Percentiles rank a stretch among this genome's conserved stretches.
Conservation (phyloP, 257 asterid species). For the Solanum chilense region DNA sequence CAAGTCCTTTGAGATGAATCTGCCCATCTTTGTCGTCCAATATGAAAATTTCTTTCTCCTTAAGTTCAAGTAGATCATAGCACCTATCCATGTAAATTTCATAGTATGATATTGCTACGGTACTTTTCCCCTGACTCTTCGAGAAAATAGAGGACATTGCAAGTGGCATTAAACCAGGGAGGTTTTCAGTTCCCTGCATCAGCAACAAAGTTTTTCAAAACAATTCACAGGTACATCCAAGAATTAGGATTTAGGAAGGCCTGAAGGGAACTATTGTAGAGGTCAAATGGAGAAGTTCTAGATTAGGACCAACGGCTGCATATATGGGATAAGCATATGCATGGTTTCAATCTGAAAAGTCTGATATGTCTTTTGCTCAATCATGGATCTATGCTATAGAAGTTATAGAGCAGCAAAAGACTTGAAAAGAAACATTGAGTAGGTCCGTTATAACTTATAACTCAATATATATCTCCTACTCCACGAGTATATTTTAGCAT, state of each 20-base stretch:
- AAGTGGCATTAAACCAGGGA: slow-evolving; percentile 79
- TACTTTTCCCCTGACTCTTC: slow-evolving; percentile 27
- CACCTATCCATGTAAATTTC: slow-evolving; percentile 83
- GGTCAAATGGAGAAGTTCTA: not conserved
- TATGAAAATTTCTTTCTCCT: slow-evolving; percentile 56
- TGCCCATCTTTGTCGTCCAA: slow-evolving; percentile 61
- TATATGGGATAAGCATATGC: not conserved
- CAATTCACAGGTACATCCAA: not conserved
- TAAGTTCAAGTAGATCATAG: slow-evolving; percentile 65
- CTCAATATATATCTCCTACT: not conserved
- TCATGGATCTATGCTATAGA: not conserved
- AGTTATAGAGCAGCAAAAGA: not conserved
- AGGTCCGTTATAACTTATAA: not conserved
- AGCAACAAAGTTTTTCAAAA: not conserved
- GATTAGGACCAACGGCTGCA: not conserved
- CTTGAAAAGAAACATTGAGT: not conserved
- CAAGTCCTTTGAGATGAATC: slow-evolving; percentile 71
- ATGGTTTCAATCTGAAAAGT: not conserved
- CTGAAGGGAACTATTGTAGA: not conserved
- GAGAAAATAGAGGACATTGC: slow-evolving; percentile 48
- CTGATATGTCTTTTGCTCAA: not conserved
- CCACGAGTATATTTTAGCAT: not conserved
- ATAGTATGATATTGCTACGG: slow-evolving; percentile 52
- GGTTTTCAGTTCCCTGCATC: slow-evolving; percentile 61
- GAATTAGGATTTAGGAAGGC: not conserved